Percentiles rank a stretch among this genome's conserved stretches.
phyloP scores from a whole-genome alignment of 768 basidiomycete species.

The Pholiota conissans region DNA sequence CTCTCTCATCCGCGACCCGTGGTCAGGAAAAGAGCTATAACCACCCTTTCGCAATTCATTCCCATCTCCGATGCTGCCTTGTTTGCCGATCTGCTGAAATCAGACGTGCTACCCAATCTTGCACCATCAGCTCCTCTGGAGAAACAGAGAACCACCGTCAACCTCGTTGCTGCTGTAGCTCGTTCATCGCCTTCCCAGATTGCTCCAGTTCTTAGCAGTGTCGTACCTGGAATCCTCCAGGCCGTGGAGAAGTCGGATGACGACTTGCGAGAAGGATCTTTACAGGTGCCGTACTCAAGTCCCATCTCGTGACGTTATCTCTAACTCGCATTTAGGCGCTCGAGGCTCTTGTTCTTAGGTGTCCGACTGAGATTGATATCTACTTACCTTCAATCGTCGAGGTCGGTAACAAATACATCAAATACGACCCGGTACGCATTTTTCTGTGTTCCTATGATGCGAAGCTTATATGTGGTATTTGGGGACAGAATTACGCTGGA shows the following conservation, averaged over 20 bases:
- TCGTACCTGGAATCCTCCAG: slow-evolving; percentile 72
- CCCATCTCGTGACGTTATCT: background rate
- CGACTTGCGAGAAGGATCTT: slow-evolving; percentile 75
- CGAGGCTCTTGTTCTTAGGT: slow-evolving; percentile 81
- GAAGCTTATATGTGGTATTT: background rate
- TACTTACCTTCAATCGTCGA: slow-evolving; percentile 71
- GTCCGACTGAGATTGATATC: slow-evolving; percentile 78
- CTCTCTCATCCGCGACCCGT: slow-evolving; percentile 78
- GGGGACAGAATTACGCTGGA: slow-evolving; percentile 53
- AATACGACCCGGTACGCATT: slow-evolving; percentile 83
- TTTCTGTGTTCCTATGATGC: slow-evolving; percentile 2
- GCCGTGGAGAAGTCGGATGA: slow-evolving; percentile 77
- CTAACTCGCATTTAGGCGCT: slow-evolving; percentile 55
- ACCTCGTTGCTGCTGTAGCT: slow-evolving; percentile 78
- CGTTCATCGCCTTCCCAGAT: slow-evolving; percentile 72
- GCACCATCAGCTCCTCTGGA: slow-evolving; percentile 52
- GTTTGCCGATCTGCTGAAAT: slow-evolving; percentile 60
- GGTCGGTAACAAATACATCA: slow-evolving; percentile 76
- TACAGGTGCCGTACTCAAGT: slow-evolving; percentile 44
- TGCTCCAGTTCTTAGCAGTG: slow-evolving; percentile 54
- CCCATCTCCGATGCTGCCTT: slow-evolving; percentile 65
- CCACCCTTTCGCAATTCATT: slow-evolving; percentile 82
- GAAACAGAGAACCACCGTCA: slow-evolving; percentile 75
- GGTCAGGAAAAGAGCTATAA: slow-evolving; percentile 90
- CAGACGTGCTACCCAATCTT: slow-evolving; percentile 62